Conservation (phyloP, 164 flowering plant species). For the Paratinospora sagittata region DNA sequence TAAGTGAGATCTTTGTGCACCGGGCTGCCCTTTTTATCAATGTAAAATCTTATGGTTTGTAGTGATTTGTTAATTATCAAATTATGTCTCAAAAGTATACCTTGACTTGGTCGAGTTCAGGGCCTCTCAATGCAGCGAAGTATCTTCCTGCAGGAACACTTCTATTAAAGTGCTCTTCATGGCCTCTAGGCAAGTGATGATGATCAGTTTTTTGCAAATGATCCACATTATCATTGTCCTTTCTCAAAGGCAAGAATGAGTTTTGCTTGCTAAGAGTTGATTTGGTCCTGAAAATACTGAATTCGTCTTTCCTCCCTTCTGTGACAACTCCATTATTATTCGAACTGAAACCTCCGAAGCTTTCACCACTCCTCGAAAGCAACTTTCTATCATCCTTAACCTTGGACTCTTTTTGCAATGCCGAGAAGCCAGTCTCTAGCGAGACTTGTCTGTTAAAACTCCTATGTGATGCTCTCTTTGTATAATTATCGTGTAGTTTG, state of each 20-base stretch:
- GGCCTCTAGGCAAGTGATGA: constrained; percentile 11
- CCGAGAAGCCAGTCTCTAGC: constrained; percentile 85
- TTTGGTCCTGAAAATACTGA: constrained; percentile 77
- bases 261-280: constrained; percentile 57
- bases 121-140: constrained; percentile 90
- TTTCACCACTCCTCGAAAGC: constrained; percentile 65
- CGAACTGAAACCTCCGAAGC: constrained; percentile 63
- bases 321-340: constrained; percentile 16
- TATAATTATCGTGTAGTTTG: constrained; percentile 29
- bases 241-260: constrained; percentile 45
- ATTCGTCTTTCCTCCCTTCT: constrained; percentile 62
- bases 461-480: constrained; percentile 29
- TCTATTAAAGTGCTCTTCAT: constrained; percentile 45
- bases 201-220: constrained; percentile 20
- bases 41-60: no score
- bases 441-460: constrained; percentile 76
- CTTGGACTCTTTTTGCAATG: constrained; percentile 39
- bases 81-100: no score
- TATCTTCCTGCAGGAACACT: constrained; percentile 92
- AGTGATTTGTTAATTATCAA: no score
- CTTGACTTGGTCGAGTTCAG: constrained; percentile 96
- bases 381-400: constrained; percentile 34
- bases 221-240: constrained; percentile 33
- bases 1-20: no score
- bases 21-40: no score